Conservation (phyloP, 108 stramenopile genomes). For the Fragilaria radians region DNA sequence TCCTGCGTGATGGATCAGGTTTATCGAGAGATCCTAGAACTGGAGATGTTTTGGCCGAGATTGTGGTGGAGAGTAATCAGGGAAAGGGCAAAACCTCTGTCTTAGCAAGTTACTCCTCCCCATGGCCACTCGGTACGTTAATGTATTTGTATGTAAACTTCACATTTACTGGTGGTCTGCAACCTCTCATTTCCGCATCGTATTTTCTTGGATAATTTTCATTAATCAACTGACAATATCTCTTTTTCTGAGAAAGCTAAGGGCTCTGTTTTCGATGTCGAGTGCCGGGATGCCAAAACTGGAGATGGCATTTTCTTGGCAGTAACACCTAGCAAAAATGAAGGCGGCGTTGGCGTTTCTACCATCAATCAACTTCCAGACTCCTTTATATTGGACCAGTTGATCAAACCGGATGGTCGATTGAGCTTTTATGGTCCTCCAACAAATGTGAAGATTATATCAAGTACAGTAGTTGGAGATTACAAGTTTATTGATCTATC, state of each 20-base stretch:
- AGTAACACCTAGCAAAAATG: slow-evolving; percentile 17
- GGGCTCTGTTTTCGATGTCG: slow-evolving; percentile 54
- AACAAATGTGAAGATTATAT: slow-evolving; percentile 54
- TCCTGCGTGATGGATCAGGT: slow-evolving; percentile 71
- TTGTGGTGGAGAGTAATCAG: slow-evolving; percentile 33
- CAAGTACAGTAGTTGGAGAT: slow-evolving; percentile 15
- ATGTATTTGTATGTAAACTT: slow-evolving; percentile 2
- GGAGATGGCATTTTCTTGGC: slow-evolving; percentile 55
- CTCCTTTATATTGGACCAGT: slow-evolving; percentile 41
- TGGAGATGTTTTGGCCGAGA: slow-evolving; percentile 68
- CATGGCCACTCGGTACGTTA: slow-evolving; percentile 44
- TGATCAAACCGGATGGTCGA: slow-evolving; percentile 47
- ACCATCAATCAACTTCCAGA: slow-evolving; percentile 29
- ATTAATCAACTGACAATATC: neutral
- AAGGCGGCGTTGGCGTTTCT: slow-evolving; percentile 25
- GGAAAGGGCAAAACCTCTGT: slow-evolving; percentile 36
- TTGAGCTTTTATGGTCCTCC: slow-evolving; percentile 65
- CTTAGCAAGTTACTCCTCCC: slow-evolving; percentile 52
- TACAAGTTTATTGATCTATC: slow-evolving; percentile 44
- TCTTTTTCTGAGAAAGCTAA: slow-evolving; percentile 16
- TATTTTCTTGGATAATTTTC: no score
- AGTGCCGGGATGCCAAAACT: slow-evolving; percentile 44
- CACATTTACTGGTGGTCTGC: no score
- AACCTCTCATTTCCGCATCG: no score
- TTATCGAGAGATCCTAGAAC: slow-evolving; percentile 35